phyloP scores from a whole-genome alignment of 768 basidiomycete genomes.

The Rhodotorula diobovata region DNA sequence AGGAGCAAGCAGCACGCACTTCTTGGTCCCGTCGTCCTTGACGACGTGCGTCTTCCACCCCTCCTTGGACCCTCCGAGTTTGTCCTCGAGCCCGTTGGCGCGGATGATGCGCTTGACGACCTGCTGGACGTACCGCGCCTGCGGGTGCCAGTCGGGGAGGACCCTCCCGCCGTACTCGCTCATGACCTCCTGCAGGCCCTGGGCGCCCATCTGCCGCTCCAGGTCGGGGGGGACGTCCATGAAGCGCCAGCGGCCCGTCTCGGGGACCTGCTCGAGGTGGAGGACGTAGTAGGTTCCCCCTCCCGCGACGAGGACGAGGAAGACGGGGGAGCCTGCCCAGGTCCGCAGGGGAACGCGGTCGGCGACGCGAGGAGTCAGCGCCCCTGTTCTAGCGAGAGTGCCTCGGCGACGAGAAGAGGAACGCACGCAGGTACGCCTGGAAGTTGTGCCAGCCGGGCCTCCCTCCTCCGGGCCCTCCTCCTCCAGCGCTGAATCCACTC shows the following conservation, averaged over 20 bases:
- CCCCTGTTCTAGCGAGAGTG: no score
- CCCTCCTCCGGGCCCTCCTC: not conserved
- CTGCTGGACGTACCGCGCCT: slow-evolving; percentile 63
- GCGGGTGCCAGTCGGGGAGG: slow-evolving; percentile 64
- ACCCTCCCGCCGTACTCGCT: slow-evolving; percentile 56
- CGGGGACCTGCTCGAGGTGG: slow-evolving; percentile 68
- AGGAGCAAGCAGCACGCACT: slow-evolving; percentile 12
- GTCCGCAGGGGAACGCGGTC: not conserved
- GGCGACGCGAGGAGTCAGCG: no score
- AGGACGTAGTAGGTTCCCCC: slow-evolving; percentile 31
- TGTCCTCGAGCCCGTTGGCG: slow-evolving; percentile 65
- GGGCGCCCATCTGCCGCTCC: slow-evolving; percentile 57
- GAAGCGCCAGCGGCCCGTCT: slow-evolving; percentile 64
- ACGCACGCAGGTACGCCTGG: not conserved
- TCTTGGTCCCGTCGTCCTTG: slow-evolving; percentile 24
- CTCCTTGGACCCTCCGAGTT: slow-evolving; percentile 8
- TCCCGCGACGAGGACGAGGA: slow-evolving; percentile 27
- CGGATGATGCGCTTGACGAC: slow-evolving; percentile 67
- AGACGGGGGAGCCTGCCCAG: slow-evolving; percentile 15
- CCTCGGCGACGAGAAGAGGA: accelerated
- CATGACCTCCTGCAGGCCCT: slow-evolving; percentile 51
- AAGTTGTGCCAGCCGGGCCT: slow-evolving; percentile 1
- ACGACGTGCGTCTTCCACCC: slow-evolving; percentile 30
- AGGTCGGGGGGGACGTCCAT: slow-evolving; percentile 65
- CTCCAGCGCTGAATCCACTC: slow-evolving; percentile 1